Conservation (phyloP, 2,329 filamentous ascomycete genomes). For the Blastomyces gilchristii region DNA sequence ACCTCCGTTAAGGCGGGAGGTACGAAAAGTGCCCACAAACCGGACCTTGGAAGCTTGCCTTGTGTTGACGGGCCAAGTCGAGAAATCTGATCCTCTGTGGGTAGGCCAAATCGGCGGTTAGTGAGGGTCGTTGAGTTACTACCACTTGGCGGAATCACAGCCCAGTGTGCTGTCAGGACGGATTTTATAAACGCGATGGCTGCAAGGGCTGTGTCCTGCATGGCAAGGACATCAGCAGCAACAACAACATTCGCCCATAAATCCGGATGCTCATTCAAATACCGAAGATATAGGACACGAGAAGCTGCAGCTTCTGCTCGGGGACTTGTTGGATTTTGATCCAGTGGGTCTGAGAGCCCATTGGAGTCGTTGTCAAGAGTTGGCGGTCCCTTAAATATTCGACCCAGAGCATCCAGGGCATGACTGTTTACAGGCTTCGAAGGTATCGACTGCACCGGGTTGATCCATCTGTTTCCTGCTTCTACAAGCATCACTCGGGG, state of each 20-base stretch:
- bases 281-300: conserved; percentile 46
- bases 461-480: conserved; percentile 27
- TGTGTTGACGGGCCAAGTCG: conserved; percentile 29
- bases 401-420: conserved; percentile 45
- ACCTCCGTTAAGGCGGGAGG: conserved; percentile 42
- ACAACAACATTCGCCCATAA: conserved; percentile 45
- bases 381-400: conserved; percentile 46
- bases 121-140: conserved; percentile 16
- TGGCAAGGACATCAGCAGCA: conserved; percentile 47
- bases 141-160: conserved; percentile 27
- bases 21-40: conserved; percentile 43
- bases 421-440: conserved; percentile 45
- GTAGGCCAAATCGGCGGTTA: conserved; percentile 27
- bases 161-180: conserved; percentile 48
- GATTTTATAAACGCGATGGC: conserved; percentile 44
- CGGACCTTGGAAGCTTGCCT: conserved; percentile 33
- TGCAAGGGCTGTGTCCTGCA: conserved; percentile 47
- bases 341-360: conserved; percentile 15
- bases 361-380: conserved; percentile 9
- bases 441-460: conserved; percentile 42
- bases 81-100: conserved; percentile 31
- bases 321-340: conserved; percentile 30
- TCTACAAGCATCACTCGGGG: conserved; percentile 45
- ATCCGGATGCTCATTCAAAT: conserved; percentile 41
- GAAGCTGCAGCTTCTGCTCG: conserved; percentile 43